phyloP scores from a whole-genome alignment of 192 early-diverging fungal genomes.

The Rhizoclosmatium globosum region DNA sequence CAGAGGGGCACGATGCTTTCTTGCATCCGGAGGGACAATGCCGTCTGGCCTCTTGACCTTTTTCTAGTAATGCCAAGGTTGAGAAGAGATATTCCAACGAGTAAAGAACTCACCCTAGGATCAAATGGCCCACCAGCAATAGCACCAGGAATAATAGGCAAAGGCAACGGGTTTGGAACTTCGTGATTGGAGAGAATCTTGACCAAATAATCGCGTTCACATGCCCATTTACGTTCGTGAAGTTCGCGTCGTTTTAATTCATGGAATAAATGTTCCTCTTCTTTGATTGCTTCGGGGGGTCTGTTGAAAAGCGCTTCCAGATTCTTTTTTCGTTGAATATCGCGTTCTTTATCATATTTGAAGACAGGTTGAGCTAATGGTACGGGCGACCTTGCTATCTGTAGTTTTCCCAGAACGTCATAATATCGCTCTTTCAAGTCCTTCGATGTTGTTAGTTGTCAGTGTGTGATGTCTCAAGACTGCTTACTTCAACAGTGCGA shows the following conservation, averaged over 20 bases:
- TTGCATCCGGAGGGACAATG: not conserved
- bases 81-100: not conserved
- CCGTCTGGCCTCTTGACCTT: slow-evolving; percentile 13
- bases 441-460: slow-evolving; percentile 49
- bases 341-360: slow-evolving; percentile 67
- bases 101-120: slow-evolving; percentile 10
- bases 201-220: slow-evolving; percentile 82
- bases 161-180: slow-evolving; percentile 4
- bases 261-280: slow-evolving; percentile 83
- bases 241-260: slow-evolving; percentile 84
- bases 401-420: slow-evolving; percentile 69
- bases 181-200: slow-evolving; percentile 62
- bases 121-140: not conserved
- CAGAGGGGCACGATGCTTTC: not conserved
- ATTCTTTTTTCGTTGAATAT: slow-evolving; percentile 84
- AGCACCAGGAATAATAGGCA: slow-evolving; percentile 26
- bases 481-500: slow-evolving; percentile 51
- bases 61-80: not conserved
- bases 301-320: slow-evolving; percentile 75
- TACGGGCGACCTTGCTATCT: slow-evolving; percentile 56
- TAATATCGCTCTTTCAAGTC: slow-evolving; percentile 93
- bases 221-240: slow-evolving; percentile 77
- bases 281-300: slow-evolving; percentile 73
- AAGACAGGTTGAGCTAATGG: slow-evolving; percentile 42
- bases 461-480: not conserved